These are phyloP conservation scores for Alloteropsis angusta DNA, from an alignment of 202 grass and related monocot genomes.

Conservation along the genomic window DNA sequence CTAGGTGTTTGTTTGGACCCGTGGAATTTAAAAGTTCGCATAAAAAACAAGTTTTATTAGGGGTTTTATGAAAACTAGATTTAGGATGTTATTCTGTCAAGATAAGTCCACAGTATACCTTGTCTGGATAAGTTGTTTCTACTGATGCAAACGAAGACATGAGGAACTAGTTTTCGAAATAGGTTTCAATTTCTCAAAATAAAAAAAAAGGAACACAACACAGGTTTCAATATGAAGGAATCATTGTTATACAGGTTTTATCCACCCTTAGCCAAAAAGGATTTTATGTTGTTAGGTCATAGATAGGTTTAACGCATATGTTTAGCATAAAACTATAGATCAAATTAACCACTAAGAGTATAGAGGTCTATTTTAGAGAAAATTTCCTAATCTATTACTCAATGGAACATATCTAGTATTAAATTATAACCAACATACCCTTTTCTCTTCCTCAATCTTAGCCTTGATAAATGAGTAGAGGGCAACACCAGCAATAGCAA, in stretches of 20 bases:
- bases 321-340: background rate
- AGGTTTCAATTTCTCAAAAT: background rate
- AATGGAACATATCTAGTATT: background rate
- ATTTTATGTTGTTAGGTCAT: background rate
- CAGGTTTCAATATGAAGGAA: background rate
- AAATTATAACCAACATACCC: constrained; percentile 34
- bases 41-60: background rate
- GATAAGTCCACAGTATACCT: background rate
- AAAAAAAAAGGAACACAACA: background rate
- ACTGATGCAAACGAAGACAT: background rate
- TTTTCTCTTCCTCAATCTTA: constrained; percentile 85
- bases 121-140: background rate
- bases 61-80: background rate
- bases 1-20: background rate
- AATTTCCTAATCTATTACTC: background rate
- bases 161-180: background rate
- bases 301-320: background rate
- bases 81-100: background rate
- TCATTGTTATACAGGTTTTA: background rate
- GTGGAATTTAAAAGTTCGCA: background rate
- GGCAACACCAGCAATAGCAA: constrained; percentile 82
- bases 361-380: background rate
- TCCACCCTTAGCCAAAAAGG: background rate
- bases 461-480: constrained; percentile 84
- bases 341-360: background rate